Evolutionary conservation across 2,329 filamentous ascomycete species (phyloP).

Genomic region (Ophiognomonia clavigignenti-juglandacearum): DNA sequence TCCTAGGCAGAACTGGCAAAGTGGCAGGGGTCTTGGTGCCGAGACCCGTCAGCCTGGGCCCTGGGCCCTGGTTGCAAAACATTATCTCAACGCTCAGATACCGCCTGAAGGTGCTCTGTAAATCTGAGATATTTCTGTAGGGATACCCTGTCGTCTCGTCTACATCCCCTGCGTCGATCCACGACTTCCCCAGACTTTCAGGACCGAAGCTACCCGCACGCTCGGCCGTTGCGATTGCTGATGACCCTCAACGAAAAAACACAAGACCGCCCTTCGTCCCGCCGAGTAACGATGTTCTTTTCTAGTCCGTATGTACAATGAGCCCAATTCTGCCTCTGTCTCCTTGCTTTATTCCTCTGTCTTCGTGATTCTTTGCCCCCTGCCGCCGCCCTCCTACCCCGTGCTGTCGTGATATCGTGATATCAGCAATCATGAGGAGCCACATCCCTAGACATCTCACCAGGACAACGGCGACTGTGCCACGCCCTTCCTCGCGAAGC

Average conservation of each 20-base stretch:
- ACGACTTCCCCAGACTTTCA: not conserved
- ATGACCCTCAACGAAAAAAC: no score
- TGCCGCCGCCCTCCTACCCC: not conserved
- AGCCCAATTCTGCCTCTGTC: not conserved
- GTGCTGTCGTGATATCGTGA: not conserved
- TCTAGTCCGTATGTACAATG: no score
- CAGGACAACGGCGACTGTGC: conserved; percentile 9
- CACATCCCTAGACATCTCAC: conserved; percentile 9
- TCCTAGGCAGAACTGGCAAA: not conserved
- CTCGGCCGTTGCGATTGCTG: not conserved
- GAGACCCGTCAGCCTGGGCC: conserved; percentile 7
- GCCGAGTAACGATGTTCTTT: not conserved
- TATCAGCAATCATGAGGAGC: conserved; percentile 4
- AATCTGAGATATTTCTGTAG: not conserved
- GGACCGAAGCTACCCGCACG: conserved; percentile 9
- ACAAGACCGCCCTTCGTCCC: not conserved
- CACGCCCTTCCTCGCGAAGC: conserved; percentile 8
- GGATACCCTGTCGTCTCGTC: not conserved
- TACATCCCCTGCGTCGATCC: not conserved
- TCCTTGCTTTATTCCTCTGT: not conserved
- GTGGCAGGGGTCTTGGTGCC: no score
- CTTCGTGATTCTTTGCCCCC: not conserved
- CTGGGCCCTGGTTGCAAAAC: no score
- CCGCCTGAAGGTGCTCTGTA: no score
- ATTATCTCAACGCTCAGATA: no score